Base-by-base conservation (phyloP, 345 rosid genomes). In the Hibiscus tridactylites region DNA sequence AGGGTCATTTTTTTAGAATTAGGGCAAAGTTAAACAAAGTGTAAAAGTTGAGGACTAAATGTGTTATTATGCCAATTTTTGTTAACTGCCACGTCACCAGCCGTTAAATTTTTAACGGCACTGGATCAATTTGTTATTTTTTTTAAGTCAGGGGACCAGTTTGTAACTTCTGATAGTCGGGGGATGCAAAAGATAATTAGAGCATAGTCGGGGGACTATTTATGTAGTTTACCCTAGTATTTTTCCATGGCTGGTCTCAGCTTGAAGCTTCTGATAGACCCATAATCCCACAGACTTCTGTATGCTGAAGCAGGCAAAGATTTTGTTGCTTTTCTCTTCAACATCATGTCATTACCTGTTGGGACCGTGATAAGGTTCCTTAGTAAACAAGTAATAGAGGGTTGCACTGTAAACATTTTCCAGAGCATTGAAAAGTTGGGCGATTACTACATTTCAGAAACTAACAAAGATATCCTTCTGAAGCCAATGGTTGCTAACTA, bases 241-340 rank as follows among this genome's bases (percentile, higher is more conserved):
- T 12, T 47, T 49, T 44, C 12, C 12, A 44, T 44, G 47, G 47
- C 47, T 12, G 16, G 17, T 3, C 53, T 72, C 29, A 61, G 75
- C 19, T 17, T 72, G 75, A 72, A 61, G 67, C 72, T 69, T 10
- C 53, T 71, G 5, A n/a, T 76, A 2, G 70, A 77, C 17, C 65
- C 54, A 19, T 62, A 70, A 54, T 58, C 16, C 3, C 37, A 63
- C 9, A 82, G 2, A 53, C 75, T 80, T 3, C 29, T 70, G 0
- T 78, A 58, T 42, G 81, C 82, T 0, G 81, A 85, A 54, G 77
- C 83, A 0, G 64, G 76, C 12, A 82, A 79, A 56, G 78, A 71
- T 4, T 73, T 79, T 13, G 74, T 77, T 3, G 84, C 79, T 71
- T 81, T 79, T 60, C 80, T 80, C 1, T 77, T 82, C 60, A 26